Conservation (phyloP, 108 stramenopile species). For the Nitzschia sp. region DNA sequence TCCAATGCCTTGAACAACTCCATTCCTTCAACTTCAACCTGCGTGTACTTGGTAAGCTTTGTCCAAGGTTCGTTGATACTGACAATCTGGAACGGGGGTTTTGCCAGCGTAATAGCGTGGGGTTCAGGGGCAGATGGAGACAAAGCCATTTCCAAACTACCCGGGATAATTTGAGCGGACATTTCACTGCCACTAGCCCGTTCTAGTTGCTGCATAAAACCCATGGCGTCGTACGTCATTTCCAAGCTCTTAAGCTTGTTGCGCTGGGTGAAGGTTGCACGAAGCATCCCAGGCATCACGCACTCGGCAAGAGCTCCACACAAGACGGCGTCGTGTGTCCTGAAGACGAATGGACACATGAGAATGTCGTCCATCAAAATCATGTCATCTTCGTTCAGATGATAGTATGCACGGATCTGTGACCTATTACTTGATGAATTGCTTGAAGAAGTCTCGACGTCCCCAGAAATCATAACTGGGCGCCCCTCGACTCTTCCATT, state of each 20-base stretch:
- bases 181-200: conserved; percentile 81
- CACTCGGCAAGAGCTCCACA: conserved; percentile 84
- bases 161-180: conserved; percentile 80
- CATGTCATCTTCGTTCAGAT: conserved; percentile 87
- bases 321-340: conserved; percentile 77
- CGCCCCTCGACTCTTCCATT: not conserved
- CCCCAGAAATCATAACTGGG: conserved; percentile 27
- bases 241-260: conserved; percentile 76
- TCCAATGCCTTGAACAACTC: conserved; percentile 55
- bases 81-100: conserved; percentile 71
- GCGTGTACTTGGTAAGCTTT: conserved; percentile 66
- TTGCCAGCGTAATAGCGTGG: conserved; percentile 69
- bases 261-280: conserved; percentile 60
- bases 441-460: conserved; percentile 34
- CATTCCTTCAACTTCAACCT: conserved; percentile 78
- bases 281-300: conserved; percentile 83
- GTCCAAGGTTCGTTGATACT: conserved; percentile 83
- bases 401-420: conserved; percentile 63
- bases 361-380: conserved; percentile 74
- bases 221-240: conserved; percentile 88
- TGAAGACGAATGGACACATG: conserved; percentile 84
- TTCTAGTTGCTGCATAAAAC: conserved; percentile 88
- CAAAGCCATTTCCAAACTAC: conserved; percentile 84
- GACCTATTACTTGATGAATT: conserved; percentile 26
- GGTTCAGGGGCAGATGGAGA: conserved; percentile 65